Percentiles rank a stretch among this genome's conserved stretches.
phyloP scores from a whole-genome alignment of 139 green algal genomes.

The Pleodorina starrii region DNA sequence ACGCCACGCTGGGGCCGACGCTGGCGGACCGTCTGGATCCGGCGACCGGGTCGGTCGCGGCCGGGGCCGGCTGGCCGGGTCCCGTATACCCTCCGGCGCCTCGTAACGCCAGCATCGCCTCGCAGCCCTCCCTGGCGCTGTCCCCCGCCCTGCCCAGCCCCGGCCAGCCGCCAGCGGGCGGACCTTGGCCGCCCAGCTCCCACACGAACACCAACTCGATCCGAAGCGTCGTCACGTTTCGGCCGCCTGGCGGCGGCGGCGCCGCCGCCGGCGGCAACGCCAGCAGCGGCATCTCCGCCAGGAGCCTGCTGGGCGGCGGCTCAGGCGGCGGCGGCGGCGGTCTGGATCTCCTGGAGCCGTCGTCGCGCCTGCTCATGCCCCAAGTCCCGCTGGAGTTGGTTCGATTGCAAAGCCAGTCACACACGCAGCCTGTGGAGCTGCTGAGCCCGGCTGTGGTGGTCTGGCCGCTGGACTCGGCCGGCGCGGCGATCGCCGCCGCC shows the following conservation, averaged over 20 bases:
- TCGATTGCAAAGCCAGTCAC: not conserved
- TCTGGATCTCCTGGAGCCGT: not conserved
- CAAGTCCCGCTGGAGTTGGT: not conserved
- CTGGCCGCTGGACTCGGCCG: not conserved
- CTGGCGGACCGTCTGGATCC: slow-evolving; percentile 16
- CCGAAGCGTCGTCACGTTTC: not conserved
- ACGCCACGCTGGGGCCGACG: not conserved
- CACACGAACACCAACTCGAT: not conserved
- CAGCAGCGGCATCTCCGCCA: not conserved
- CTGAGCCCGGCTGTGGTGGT: not conserved
- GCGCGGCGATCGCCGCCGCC: not conserved
- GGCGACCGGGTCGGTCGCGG: not conserved
- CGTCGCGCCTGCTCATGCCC: not conserved
- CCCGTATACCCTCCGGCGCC: not conserved
- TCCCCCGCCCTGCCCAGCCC: no score
- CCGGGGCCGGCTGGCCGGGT: not conserved
- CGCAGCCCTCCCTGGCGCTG: not conserved
- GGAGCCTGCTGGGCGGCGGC: not conserved
- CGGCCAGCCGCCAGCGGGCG: not conserved
- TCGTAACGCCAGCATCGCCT: not conserved
- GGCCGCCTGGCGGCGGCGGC: not conserved
- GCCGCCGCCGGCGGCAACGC: not conserved
- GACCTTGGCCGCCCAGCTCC: not conserved
- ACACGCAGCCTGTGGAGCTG: slow-evolving; percentile 5
- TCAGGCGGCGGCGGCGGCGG: no score